Conservation (phyloP, 331 rosid species). For the Pyracantha coccinea region DNA sequence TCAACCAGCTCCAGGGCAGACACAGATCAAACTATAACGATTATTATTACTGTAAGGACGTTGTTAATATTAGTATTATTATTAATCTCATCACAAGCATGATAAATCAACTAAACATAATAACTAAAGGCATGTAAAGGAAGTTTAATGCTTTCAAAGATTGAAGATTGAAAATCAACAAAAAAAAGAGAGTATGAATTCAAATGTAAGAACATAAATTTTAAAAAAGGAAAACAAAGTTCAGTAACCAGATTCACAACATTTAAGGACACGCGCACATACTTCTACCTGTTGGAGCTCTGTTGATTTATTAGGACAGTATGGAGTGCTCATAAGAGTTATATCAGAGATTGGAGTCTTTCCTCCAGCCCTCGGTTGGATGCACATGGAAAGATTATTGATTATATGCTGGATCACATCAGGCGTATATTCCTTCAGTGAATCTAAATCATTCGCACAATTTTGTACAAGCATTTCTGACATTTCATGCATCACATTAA, state of each 20-base stretch:
- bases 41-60: neutral
- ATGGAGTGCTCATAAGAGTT: conserved; percentile 19
- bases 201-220: neutral
- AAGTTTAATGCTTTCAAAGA: neutral
- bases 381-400: conserved; percentile 36
- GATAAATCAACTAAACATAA: neutral
- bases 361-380: conserved; percentile 17
- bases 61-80: no score
- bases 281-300: conserved; percentile 41
- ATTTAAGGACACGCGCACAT: neutral
- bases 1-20: neutral
- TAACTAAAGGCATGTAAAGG: neutral
- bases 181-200: neutral
- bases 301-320: conserved; percentile 22
- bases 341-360: conserved; percentile 24
- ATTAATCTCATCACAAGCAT: neutral
- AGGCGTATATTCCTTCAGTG: conserved; percentile 24
- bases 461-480: conserved; percentile 49
- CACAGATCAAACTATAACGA: neutral
- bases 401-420: conserved; percentile 35
- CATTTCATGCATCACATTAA: conserved; percentile 42
- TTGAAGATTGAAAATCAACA: neutral
- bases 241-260: conserved; percentile 2
- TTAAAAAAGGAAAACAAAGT: neutral
- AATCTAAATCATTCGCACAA: conserved; percentile 18